Conservation (phyloP, 2,329 filamentous ascomycete genomes). For the Beauveria medogensis region DNA sequence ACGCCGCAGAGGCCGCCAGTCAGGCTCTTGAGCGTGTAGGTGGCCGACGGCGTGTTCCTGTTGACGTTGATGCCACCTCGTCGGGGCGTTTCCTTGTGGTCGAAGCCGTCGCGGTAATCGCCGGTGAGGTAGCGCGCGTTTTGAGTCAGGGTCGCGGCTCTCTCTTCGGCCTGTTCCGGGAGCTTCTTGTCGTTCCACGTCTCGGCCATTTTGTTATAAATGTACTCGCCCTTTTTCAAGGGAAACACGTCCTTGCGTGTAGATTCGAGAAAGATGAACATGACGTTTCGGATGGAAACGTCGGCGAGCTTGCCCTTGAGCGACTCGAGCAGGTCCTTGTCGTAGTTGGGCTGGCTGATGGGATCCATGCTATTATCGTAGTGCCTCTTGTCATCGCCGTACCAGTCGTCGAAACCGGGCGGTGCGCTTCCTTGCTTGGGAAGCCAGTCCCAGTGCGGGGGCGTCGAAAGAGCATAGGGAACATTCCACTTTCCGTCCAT, state of each 20-base stretch:
- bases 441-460: slow-evolving; percentile 18
- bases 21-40: slow-evolving; percentile 37
- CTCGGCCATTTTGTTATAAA: slow-evolving; percentile 26
- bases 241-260: slow-evolving; percentile 38
- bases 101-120: slow-evolving; percentile 27
- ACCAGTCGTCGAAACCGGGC: slow-evolving; percentile 22
- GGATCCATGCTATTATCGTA: slow-evolving; percentile 31
- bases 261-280: slow-evolving; percentile 35
- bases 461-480: slow-evolving; percentile 18
- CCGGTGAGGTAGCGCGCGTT: slow-evolving; percentile 28
- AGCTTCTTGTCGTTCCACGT: slow-evolving; percentile 25
- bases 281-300: slow-evolving; percentile 33
- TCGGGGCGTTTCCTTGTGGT: slow-evolving; percentile 14
- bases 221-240: slow-evolving; percentile 31
- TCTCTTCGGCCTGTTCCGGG: slow-evolving; percentile 23
- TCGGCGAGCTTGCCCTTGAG: slow-evolving; percentile 20
- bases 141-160: slow-evolving; percentile 21
- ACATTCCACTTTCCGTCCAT: slow-evolving; percentile 18
- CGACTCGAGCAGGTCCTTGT: slow-evolving; percentile 23
- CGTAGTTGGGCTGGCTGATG: slow-evolving; percentile 31
- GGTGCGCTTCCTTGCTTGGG: slow-evolving; percentile 14
- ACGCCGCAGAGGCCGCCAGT: slow-evolving; percentile 33
- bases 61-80: slow-evolving; percentile 33
- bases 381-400: slow-evolving; percentile 15
- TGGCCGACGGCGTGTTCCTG: slow-evolving; percentile 32